These are phyloP conservation scores for Podospora sp. DNA, from an alignment of 495 filamentous ascomycete species.

Conservation along the genomic window DNA sequence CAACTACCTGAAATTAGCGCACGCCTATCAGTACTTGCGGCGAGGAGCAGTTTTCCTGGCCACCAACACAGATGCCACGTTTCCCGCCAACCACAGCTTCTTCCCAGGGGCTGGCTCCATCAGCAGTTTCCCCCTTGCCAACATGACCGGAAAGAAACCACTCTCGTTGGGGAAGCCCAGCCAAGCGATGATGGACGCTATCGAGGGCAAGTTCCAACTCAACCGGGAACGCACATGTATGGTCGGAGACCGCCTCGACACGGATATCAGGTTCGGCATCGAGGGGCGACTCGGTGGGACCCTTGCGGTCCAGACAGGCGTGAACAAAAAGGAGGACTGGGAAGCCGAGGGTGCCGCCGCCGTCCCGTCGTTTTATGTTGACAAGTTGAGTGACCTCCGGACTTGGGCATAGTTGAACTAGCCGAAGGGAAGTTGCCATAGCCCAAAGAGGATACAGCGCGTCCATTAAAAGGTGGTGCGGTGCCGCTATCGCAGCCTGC, in stretches of 20 bases:
- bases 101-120: slow-evolving; percentile 92
- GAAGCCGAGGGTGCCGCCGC: slow-evolving; percentile 60
- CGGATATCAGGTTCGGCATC: slow-evolving; percentile 93
- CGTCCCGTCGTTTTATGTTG: slow-evolving; percentile 76
- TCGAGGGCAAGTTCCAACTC: slow-evolving; percentile 92
- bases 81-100: slow-evolving; percentile 75
- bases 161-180: slow-evolving; percentile 88
- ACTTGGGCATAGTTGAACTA: slow-evolving; percentile 29
- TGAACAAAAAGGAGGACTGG: slow-evolving; percentile 80
- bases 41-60: slow-evolving; percentile 87
- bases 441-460: not conserved
- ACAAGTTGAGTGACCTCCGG: slow-evolving; percentile 76
- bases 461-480: too few relatives aligned
- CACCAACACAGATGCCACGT: slow-evolving; percentile 87
- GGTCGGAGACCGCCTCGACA: slow-evolving; percentile 93
- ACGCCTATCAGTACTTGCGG: slow-evolving; percentile 82
- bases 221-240: slow-evolving; percentile 87
- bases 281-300: slow-evolving; percentile 91
- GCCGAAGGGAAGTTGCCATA: not conserved
- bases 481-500: too few relatives aligned
- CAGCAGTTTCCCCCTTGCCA: slow-evolving; percentile 68
- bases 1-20: slow-evolving; percentile 87
- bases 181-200: slow-evolving; percentile 98
- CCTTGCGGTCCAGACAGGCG: slow-evolving; percentile 87
- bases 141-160: slow-evolving; percentile 71